Evolutionary conservation across 257 asterid genomes (phyloP), one percentile per base, ranked within the genome.

Genomic region (Solanum chiquidenum): DNA sequence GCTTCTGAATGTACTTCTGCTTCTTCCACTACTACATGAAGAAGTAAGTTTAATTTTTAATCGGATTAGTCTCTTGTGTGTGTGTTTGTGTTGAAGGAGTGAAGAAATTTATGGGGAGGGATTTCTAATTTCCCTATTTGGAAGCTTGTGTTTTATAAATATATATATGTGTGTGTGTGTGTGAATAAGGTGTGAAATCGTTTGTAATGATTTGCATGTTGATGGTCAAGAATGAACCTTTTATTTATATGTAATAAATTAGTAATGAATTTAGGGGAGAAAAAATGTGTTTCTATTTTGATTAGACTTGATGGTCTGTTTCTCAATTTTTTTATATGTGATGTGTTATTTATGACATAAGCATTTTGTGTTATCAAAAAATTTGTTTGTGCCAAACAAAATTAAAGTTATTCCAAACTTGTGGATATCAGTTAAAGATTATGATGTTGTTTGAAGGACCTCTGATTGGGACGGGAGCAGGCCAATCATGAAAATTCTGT

Each of bases 1-100:
- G 91, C 88, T 5, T 88, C 88, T 76, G 96, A 90, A 49, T 40
- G 88, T 82, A 71, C 96, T 82, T 90, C 90, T 37, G 87, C 88
- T 75, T 23, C 52, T 12, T 60, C 60, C 11, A 13, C 58, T 68
- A 16, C 58, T 68, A 85, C 40, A 66, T 62, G 23, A 64, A 85
- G 87, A 27, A 29, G 75, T 68, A 68, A 85, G 87, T 87, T 66
- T 62, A 31, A 7, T 55, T 55, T 55, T 55, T 55, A 58, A 52
- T 12, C 18, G 60, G 23, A 31, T 62, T 72, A 13, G 7, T 62
- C n/a, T 58, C 31, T 25, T 27, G 18, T 55, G n/a, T 52, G 33
- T 35, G 18, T n/a, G 60, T 64, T 55, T 14, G 77, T 62, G 40
- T 40, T 10, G 34, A 55, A 35, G 35, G 37, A 34, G 35, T 69